A percentile compares a stretch with the other conserved stretches of the same genome.
Conservation (phyloP, 108 stramenopile species). For the Aurantiochytrium sp. region DNA sequence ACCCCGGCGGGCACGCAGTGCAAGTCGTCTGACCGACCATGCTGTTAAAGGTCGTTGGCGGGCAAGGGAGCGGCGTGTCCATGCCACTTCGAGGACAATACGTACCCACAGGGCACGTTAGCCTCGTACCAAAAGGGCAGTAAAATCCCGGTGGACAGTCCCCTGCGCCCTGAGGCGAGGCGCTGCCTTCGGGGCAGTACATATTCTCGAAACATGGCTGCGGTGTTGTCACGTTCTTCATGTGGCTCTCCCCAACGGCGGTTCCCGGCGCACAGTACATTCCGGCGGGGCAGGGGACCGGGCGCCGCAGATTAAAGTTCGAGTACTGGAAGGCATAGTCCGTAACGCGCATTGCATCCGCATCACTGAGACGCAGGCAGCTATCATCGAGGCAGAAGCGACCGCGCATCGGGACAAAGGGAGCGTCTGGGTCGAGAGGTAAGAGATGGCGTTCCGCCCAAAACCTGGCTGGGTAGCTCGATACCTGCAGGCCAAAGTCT, state of each 20-base stretch:
- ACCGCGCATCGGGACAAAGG: slow-evolving; percentile 45
- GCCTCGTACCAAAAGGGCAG: slow-evolving; percentile 37
- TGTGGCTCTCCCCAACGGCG: slow-evolving; percentile 20
- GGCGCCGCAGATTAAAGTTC: slow-evolving; percentile 22
- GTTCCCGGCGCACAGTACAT: slow-evolving; percentile 53
- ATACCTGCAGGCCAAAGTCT: slow-evolving; percentile 51
- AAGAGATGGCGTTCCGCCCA: slow-evolving; percentile 52
- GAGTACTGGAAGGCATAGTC: slow-evolving; percentile 62
- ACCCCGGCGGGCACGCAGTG: slow-evolving; percentile 46
- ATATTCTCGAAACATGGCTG: slow-evolving; percentile 56
- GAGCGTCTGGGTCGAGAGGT: slow-evolving; percentile 35
- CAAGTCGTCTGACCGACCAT: slow-evolving; percentile 46
- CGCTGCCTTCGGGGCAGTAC: slow-evolving; percentile 57
- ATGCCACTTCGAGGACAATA: slow-evolving; percentile 48
- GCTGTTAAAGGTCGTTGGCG: slow-evolving; percentile 46
- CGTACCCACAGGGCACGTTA: slow-evolving; percentile 52
- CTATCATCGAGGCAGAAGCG: slow-evolving; percentile 56
- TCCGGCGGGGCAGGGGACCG: slow-evolving; percentile 47
- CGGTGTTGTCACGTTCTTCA: slow-evolving; percentile 48
- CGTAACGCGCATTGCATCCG: slow-evolving; percentile 44
- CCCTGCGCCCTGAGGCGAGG: slow-evolving; percentile 40
- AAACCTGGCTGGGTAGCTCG: slow-evolving; percentile 32
- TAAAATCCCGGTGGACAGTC: slow-evolving; percentile 51
- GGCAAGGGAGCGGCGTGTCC: slow-evolving; percentile 46
- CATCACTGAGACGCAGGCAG: slow-evolving; percentile 57